Percentiles rank a stretch among this genome's conserved stretches.
phyloP scores from a whole-genome alignment of 2,329 filamentous ascomycete species.

The Monascus ruber region DNA sequence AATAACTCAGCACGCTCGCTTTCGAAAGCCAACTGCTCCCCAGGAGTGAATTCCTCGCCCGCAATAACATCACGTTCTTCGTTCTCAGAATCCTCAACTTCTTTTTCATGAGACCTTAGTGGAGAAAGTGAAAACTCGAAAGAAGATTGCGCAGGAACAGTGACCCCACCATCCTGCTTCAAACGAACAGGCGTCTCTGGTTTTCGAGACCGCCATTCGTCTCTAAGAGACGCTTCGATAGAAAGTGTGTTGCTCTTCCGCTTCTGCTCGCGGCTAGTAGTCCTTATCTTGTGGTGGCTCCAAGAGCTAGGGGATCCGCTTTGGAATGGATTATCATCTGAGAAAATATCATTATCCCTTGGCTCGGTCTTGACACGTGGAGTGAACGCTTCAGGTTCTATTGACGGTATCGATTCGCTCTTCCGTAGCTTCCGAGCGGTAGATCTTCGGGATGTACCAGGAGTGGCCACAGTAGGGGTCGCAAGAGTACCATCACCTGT shows the following conservation, averaged over 20 bases:
- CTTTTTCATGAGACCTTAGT: conserved; percentile 16
- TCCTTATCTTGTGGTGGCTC: conserved; percentile 33
- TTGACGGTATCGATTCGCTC: conserved; percentile 32
- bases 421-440: conserved; percentile 43
- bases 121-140: conserved; percentile 47
- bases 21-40: conserved; percentile 73
- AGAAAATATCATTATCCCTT: conserved; percentile 58
- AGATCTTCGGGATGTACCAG: conserved; percentile 26
- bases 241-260: conserved; percentile 41
- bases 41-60: conserved; percentile 88
- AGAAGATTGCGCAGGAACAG: conserved; percentile 44
- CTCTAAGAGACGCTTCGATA: conserved; percentile 15
- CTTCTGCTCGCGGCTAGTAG: conserved; percentile 28
- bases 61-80: conserved; percentile 48
- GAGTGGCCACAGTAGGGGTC: conserved; percentile 25
- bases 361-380: conserved; percentile 34
- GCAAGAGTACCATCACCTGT: conserved; percentile 19
- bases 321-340: conserved; percentile 86
- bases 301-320: conserved; percentile 57
- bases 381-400: conserved; percentile 24
- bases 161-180: conserved; percentile 41
- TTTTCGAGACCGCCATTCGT: conserved; percentile 18
- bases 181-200: conserved; percentile 24
- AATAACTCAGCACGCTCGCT: conserved; percentile 48
- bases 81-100: conserved; percentile 37